Conservation (phyloP, 2,329 filamentous ascomycete species). For the Diaporthe citrichinensis region DNA sequence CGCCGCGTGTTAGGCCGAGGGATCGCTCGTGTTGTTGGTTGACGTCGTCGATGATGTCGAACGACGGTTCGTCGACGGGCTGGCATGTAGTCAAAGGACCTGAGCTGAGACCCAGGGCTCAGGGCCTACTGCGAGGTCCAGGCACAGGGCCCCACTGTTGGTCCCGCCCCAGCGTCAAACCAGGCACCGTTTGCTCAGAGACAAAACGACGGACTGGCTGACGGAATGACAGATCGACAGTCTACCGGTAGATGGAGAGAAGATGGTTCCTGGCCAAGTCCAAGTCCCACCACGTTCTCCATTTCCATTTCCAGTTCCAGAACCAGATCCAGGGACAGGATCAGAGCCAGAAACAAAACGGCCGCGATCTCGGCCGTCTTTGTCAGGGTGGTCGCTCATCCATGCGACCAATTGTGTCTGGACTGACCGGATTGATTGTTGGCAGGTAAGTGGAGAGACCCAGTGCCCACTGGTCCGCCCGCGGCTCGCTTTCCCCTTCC, state of each 20-base stretch:
- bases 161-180: conserved; percentile 10
- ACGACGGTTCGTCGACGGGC: background rate
- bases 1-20: background rate
- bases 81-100: background rate
- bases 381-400: conserved; percentile 24
- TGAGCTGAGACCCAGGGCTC: conserved; percentile 12
- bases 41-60: conserved; percentile 16
- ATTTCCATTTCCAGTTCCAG: conserved; percentile 19
- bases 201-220: conserved; percentile 16
- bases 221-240: conserved; percentile 6
- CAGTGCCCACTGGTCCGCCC: conserved; percentile 4
- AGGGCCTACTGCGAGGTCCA: background rate
- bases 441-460: conserved; percentile 7
- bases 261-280: background rate
- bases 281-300: conserved; percentile 18
- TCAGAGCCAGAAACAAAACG: conserved; percentile 23
- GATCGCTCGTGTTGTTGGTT: conserved; percentile 13
- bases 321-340: background rate
- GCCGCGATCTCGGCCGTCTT: conserved; percentile 35
- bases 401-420: conserved; percentile 13
- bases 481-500: conserved; percentile 26
- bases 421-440: conserved; percentile 6
- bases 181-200: conserved; percentile 11
- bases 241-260: background rate
- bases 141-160: conserved; percentile 23